Conservation (phyloP, 345 rosid genomes). For the Ailanthus altissimus region DNA sequence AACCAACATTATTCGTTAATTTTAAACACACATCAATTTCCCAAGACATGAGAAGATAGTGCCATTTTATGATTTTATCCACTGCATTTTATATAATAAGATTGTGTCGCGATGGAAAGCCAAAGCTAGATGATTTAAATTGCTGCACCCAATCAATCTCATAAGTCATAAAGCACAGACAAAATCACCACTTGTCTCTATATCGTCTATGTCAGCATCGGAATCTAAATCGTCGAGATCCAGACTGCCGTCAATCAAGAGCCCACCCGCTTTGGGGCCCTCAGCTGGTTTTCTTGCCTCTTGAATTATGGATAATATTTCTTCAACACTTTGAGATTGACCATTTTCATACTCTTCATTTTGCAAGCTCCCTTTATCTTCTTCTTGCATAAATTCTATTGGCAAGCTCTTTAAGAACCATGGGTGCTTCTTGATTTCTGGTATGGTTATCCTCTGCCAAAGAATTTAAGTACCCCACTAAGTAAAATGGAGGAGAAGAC, state of each 20-base stretch:
- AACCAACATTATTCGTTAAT: neutral
- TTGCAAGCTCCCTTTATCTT: conserved; percentile 31
- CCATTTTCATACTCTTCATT: conserved; percentile 34
- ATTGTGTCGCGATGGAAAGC: too few relatives aligned
- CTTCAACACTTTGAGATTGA: conserved; percentile 62
- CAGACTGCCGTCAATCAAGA: conserved; percentile 59
- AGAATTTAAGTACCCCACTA: neutral
- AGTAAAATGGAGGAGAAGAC: too few relatives aligned
- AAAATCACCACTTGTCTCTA: conserved; percentile 74
- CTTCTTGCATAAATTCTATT: conserved; percentile 48
- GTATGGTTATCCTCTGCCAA: conserved; percentile 61
- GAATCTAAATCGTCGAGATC: conserved; percentile 69
- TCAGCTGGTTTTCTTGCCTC: conserved; percentile 68
- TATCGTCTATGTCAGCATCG: conserved; percentile 63
- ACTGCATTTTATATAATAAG: too few relatives aligned
- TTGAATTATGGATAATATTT: conserved; percentile 58
- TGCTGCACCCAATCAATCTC: neutral
- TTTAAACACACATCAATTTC: too few relatives aligned
- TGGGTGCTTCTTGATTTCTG: conserved; percentile 63
- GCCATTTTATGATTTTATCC: too few relatives aligned
- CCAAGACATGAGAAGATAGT: too few relatives aligned
- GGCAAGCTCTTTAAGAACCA: conserved; percentile 64
- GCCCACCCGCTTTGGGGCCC: conserved; percentile 39
- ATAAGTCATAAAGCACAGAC: conserved; percentile 64
- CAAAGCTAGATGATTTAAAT: neutral